These are phyloP conservation scores for Purshia tridentata DNA, from an alignment of 306 rosid species.

Conservation along the genomic window DNA sequence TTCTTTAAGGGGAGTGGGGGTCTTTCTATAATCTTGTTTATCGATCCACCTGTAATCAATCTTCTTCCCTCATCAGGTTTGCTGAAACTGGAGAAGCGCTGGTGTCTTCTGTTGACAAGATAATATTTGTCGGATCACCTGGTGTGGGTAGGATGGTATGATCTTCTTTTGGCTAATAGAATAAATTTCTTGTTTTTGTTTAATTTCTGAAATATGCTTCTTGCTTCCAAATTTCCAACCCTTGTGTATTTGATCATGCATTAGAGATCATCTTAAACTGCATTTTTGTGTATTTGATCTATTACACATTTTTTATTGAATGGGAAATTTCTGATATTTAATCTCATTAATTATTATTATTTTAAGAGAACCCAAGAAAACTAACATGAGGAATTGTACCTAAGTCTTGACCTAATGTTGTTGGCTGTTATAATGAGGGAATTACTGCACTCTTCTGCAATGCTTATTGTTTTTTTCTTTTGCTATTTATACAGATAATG, in stretches of 20 bases:
- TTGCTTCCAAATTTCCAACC: background rate
- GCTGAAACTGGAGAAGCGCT: conserved; percentile 96
- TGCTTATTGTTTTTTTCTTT: conserved; percentile 12
- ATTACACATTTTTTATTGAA: background rate
- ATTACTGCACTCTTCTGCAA: conserved; percentile 16
- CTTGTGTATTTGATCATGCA: too few species aligned
- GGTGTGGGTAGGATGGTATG: conserved; percentile 97
- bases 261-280: background rate
- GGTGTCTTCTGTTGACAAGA: conserved; percentile 88
- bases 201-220: background rate
- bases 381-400: background rate
- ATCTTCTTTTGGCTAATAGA: conserved; percentile 33
- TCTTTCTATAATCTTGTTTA: conserved; percentile 17
- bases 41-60: conserved; percentile 23
- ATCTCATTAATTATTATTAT: background rate
- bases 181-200: conserved; percentile 1
- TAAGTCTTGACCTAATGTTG: background rate
- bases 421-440: conserved; percentile 11
- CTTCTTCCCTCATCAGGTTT: conserved; percentile 56
- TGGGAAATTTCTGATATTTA: background rate
- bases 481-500: conserved; percentile 73
- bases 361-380: background rate
- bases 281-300: background rate
- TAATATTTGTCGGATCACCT: conserved; percentile 95
- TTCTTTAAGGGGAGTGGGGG: background rate